A percentile compares a stretch with the other conserved stretches of the same genome.
phyloP scores from a whole-genome alignment of 306 rosid genomes.

The Sindora glabra region DNA sequence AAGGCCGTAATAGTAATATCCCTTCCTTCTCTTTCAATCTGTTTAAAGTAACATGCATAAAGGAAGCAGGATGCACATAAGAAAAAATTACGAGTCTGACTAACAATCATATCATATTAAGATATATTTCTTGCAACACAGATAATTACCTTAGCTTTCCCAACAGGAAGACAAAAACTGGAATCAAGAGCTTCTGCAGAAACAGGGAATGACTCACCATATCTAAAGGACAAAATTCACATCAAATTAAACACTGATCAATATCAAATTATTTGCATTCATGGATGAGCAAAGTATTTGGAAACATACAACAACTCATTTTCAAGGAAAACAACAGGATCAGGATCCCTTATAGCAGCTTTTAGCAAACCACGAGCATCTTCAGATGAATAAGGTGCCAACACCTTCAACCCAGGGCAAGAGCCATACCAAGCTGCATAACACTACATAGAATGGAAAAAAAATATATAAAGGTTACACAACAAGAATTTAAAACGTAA shows the following conservation, averaged over 20 bases:
- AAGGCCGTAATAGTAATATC: conserved; percentile 95
- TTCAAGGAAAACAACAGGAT: conserved; percentile 97
- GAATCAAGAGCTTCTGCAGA: conserved; percentile 97
- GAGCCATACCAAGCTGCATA: conserved; percentile 87
- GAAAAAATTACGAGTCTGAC: too few relatives aligned
- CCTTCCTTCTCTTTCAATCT: conserved; percentile 97
- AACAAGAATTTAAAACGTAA: background rate
- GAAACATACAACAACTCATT: conserved; percentile 88
- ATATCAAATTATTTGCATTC: too few relatives aligned
- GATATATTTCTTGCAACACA: too few relatives aligned
- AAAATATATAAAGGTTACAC: background rate
- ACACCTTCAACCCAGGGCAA: conserved; percentile 88
- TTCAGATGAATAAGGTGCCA: conserved; percentile 91
- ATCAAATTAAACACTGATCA: conserved; percentile 22
- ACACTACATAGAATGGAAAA: conserved; percentile 46
- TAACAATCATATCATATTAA: too few relatives aligned
- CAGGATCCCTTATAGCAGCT: conserved; percentile 98
- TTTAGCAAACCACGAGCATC: conserved; percentile 97
- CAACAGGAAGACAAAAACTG: conserved; percentile 88
- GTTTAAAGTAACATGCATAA: conserved; percentile 14
- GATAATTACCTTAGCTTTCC: conserved; percentile 92
- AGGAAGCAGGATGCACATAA: background rate
- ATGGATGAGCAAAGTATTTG: too few relatives aligned
- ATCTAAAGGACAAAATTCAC: conserved; percentile 43
- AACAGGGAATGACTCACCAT: conserved; percentile 94